These are phyloP conservation scores for Fusarium nisikadoi DNA, from an alignment of 2,329 filamentous ascomycete species.

Conservation along the genomic window DNA sequence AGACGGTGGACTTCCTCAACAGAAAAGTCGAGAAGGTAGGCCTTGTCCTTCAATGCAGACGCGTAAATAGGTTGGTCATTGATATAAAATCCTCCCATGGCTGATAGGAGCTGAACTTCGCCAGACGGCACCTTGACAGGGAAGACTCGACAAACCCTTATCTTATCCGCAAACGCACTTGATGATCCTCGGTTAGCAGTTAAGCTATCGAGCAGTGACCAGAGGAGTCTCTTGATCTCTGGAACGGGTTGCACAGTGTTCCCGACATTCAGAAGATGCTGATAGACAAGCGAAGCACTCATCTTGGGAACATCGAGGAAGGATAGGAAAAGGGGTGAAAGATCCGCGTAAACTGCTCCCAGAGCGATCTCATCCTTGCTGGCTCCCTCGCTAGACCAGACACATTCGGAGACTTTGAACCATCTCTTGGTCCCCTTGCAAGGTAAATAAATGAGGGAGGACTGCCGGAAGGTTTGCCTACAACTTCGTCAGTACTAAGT, in stretches of 20 bases:
- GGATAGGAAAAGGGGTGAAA: neutral
- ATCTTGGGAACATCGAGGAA: neutral
- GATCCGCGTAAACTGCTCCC: neutral
- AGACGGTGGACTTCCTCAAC: neutral
- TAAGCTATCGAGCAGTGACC: neutral
- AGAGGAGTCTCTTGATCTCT: neutral
- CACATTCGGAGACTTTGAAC: neutral
- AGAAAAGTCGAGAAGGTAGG: neutral
- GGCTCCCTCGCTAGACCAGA: neutral
- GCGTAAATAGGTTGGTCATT: neutral
- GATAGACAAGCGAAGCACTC: neutral
- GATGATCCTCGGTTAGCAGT: neutral
- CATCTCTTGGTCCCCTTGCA: accelerated
- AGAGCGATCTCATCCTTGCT: neutral
- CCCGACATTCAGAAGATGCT: neutral
- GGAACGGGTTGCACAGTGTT: neutral
- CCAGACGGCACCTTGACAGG: neutral
- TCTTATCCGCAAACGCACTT: neutral
- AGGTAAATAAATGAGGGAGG: neutral
- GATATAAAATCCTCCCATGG: neutral
- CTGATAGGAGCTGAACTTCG: neutral
- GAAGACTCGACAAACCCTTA: neutral
- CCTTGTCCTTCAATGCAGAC: neutral
- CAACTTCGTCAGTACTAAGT: accelerated
- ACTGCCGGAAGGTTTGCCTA: neutral